Conservation (phyloP, 2,329 filamentous ascomycete species). For the Pseudodiploospora longispora region DNA sequence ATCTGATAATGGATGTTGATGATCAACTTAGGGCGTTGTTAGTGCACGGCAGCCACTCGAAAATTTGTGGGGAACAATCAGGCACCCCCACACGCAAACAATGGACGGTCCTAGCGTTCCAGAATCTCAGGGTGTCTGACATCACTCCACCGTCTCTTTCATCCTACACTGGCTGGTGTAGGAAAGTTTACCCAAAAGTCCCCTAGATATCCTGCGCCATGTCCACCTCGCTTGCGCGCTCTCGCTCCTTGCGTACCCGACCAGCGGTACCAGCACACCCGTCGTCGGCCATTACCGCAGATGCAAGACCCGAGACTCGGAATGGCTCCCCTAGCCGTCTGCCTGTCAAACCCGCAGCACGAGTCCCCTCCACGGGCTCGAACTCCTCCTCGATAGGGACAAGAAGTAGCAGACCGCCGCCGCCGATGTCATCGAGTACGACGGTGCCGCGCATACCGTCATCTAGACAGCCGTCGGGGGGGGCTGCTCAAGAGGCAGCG, state of each 20-base stretch:
- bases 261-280: background rate
- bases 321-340: conserved; percentile 42
- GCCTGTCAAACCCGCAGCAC: conserved; percentile 36
- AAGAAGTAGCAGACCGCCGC: conserved; percentile 11
- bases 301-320: conserved; percentile 18
- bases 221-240: conserved; percentile 35
- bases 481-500: conserved; percentile 4
- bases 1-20: no score
- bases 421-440: conserved; percentile 9
- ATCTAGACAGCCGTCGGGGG: conserved; percentile 5
- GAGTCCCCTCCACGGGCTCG: conserved; percentile 23
- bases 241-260: conserved; percentile 37
- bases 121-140: background rate
- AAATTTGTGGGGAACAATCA: no score
- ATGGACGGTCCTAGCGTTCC: no score
- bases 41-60: no score
- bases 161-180: background rate
- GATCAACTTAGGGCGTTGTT: no score
- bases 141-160: conserved; percentile 8
- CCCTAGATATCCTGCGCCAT: conserved; percentile 17
- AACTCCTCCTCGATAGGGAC: conserved; percentile 7
- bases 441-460: conserved; percentile 9
- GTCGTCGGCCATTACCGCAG: conserved; percentile 19
- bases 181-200: no score
- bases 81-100: no score